Percentiles rank a stretch among this genome's conserved stretches.
Evolutionary conservation across 2,329 filamentous ascomycete species (phyloP).

Genomic region (Calonectria honghensis): DNA sequence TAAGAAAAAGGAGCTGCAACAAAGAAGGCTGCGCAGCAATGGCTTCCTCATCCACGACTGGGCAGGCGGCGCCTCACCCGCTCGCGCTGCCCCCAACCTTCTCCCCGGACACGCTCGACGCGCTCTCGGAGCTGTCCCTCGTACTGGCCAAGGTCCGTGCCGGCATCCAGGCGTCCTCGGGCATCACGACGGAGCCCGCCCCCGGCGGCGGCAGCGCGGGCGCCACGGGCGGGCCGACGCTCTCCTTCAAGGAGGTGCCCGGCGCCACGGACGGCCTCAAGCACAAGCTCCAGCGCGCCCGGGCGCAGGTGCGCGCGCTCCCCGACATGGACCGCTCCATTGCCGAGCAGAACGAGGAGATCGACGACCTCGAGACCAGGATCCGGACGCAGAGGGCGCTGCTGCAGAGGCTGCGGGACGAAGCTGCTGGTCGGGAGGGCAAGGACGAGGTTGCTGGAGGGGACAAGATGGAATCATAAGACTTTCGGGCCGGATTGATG

Average conservation of each 20-base stretch:
- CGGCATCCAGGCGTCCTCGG: constrained; percentile 64
- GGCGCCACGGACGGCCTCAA: constrained; percentile 86
- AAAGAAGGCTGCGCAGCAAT: constrained; percentile 45
- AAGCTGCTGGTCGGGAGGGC: constrained; percentile 62
- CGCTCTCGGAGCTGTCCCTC: constrained; percentile 86
- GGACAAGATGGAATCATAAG: constrained; percentile 66
- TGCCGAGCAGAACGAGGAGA: constrained; percentile 83
- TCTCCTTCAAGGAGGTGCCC: constrained; percentile 83
- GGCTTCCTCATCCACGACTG: constrained; percentile 58
- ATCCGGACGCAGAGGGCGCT: constrained; percentile 78
- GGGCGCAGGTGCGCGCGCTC: constrained; percentile 77
- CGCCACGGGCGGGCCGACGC: constrained; percentile 60
- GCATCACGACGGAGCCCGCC: constrained; percentile 63
- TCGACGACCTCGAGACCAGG: constrained; percentile 77
- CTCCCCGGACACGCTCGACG: constrained; percentile 88
- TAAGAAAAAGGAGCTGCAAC: neutral
- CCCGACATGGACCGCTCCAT: constrained; percentile 82
- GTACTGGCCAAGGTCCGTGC: constrained; percentile 84
- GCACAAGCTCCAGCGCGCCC: constrained; percentile 87
- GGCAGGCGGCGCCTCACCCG: constrained; percentile 58
- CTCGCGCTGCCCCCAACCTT: constrained; percentile 78
- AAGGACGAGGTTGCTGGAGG: constrained; percentile 54
- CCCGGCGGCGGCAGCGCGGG: constrained; percentile 58
- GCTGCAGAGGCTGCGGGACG: constrained; percentile 70
- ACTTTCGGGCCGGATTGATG: neutral